A percentile compares a stretch with the other conserved stretches of the same genome.
These are phyloP conservation scores for Globisporangium irregulare DNA, from an alignment of 352 stramenopile species.

Conservation along the genomic window DNA sequence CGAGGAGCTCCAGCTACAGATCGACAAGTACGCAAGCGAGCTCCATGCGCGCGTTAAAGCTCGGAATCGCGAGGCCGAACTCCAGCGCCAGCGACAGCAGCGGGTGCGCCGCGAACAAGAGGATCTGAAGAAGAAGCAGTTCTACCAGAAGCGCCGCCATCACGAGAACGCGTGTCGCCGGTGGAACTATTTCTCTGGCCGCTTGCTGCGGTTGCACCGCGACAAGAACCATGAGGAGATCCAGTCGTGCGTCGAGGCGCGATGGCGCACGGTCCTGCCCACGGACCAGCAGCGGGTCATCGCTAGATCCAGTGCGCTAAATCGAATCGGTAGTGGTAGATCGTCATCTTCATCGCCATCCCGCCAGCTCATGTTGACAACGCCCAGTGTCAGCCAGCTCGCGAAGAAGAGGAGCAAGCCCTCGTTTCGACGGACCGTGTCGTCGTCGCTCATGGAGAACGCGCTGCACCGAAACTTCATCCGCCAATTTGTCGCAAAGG, in stretches of 20 bases:
- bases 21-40: slow-evolving; percentile 40
- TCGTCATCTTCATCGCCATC: neutral
- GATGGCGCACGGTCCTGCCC: slow-evolving; percentile 5
- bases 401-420: slow-evolving; percentile 2
- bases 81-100: slow-evolving; percentile 31
- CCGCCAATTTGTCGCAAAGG: slow-evolving; percentile 32
- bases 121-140: slow-evolving; percentile 37
- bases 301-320: neutral
- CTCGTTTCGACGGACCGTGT: neutral
- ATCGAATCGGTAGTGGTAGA: neutral
- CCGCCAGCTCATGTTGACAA: neutral
- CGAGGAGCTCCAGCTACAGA: slow-evolving; percentile 32
- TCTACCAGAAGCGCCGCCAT: slow-evolving; percentile 30
- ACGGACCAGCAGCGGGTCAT: neutral
- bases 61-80: slow-evolving; percentile 31
- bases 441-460: slow-evolving; percentile 16
- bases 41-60: slow-evolving; percentile 33
- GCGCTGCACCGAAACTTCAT: slow-evolving; percentile 23
- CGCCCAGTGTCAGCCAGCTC: neutral
- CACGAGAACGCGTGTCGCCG: slow-evolving; percentile 30
- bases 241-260: slow-evolving; percentile 6
- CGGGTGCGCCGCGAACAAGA: slow-evolving; percentile 35
- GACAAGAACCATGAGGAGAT: slow-evolving; percentile 15
- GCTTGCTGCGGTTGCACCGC: slow-evolving; percentile 21
- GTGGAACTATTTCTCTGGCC: slow-evolving; percentile 38